Evolutionary conservation across 495 filamentous ascomycete genomes (phyloP).

Genomic region (Astrothelium subdiscretum): DNA sequence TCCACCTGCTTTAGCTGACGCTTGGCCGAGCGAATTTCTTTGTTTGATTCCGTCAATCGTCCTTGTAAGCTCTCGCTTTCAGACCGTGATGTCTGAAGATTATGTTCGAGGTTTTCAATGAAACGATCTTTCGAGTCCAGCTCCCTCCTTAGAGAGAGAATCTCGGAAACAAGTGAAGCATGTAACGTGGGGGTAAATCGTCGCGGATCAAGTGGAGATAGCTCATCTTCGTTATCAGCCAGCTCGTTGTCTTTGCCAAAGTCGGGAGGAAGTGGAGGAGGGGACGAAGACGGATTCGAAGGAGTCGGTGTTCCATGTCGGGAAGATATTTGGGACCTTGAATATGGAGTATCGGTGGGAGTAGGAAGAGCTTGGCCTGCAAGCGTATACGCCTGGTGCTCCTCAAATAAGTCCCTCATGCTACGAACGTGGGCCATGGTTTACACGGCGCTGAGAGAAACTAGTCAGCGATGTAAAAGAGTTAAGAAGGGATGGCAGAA

Average conservation of each 20-base stretch:
- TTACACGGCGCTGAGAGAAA: neutral
- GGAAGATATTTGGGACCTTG: constrained; percentile 40
- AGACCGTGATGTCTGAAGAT: constrained; percentile 52
- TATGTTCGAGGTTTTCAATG: constrained; percentile 72
- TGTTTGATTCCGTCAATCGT: constrained; percentile 47
- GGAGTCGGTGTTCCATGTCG: constrained; percentile 40
- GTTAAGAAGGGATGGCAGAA: neutral
- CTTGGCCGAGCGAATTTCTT: constrained; percentile 70
- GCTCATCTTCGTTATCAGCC: constrained; percentile 50
- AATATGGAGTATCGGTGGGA: constrained; percentile 54
- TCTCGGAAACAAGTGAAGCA: constrained; percentile 89
- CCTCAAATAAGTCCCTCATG: neutral
- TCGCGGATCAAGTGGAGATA: constrained; percentile 74
- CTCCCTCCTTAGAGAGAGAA: constrained; percentile 73
- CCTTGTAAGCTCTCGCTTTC: constrained; percentile 62
- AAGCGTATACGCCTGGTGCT: constrained; percentile 1
- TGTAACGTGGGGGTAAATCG: constrained; percentile 92
- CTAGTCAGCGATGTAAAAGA: neutral
- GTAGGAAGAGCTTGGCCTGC: constrained; percentile 46
- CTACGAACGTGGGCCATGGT: neutral
- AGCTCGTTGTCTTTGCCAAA: constrained; percentile 31
- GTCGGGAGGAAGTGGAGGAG: constrained; percentile 43
- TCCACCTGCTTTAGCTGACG: constrained; percentile 78
- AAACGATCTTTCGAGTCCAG: constrained; percentile 75
- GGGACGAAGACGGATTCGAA: constrained; percentile 48